Evolutionary conservation across 1,284 basidiomycete genomes (phyloP), one percentile per base, ranked within the genome.

Genomic region (Puccinia triticina): DNA sequence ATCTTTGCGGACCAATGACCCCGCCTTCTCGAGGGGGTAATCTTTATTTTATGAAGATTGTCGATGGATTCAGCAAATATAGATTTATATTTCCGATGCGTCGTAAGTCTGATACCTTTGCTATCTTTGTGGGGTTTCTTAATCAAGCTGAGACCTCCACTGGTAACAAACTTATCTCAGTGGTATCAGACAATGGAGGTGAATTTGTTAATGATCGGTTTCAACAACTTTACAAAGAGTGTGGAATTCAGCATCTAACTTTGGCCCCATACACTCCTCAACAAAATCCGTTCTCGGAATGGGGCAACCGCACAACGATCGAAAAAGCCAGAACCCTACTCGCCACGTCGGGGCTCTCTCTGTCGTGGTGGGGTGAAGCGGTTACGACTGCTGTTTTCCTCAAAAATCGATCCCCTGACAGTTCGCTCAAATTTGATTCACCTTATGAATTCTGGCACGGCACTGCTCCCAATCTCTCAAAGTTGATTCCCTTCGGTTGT

Each of bases 221-320:
- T n/a, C 1, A 23, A 14, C 8, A 34, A 2, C 26, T 57, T 40
- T 57, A 37, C 21, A 8, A 34, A 23, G n/a, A 37, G 11, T 43
- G 40, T n/a, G 74, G 74, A 1, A 61, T 61, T 14, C 12, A 7
- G 12, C 74, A 76, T 40, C 32, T 18, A 53, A 37, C 37, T 2
- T 34, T 32, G 37, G 74, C 53, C 0, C 37, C 74, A 12, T 59
- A 76, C n/a, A 37, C 74, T 1, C 53, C 74, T 10, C 74, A 76
- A n/a, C 74, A 76, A 61, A 76, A 76, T 43, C 74, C 74, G 5
- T 57, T 76, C 43, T 26, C 74, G 16, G 55, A 76, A n/a, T 12
- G 37, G 16, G 74, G 53, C 2, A 76, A 76, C 43, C 2, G 55
- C 16, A 57, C 74, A 2, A 55, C 55, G 26, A 43, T 57, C n/a